These are phyloP conservation scores for Conringia planisiliqua DNA, from an alignment of 345 rosid species.

Conservation along the genomic window DNA sequence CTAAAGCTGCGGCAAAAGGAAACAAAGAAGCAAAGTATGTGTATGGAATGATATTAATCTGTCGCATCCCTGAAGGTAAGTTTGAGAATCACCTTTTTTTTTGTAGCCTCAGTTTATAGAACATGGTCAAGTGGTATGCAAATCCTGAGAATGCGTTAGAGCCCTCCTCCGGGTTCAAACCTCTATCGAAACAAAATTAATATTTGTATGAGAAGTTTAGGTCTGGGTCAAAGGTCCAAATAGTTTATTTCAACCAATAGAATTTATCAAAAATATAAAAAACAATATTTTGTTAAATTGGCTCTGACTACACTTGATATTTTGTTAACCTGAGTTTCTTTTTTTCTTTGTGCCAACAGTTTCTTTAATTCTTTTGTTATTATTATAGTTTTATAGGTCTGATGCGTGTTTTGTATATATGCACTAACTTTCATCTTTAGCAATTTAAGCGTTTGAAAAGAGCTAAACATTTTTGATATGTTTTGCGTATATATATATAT, in stretches of 20 bases:
- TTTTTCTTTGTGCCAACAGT: background rate
- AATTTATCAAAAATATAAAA: too few species aligned
- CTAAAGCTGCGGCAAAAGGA: conserved; percentile 4
- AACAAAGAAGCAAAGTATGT: conserved; percentile 14
- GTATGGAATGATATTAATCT: conserved; percentile 10
- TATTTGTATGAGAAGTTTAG: too few species aligned
- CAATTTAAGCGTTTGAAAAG: background rate
- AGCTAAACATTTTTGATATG: background rate
- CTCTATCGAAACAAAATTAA: too few species aligned
- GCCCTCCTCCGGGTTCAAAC: too few species aligned
- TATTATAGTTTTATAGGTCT: background rate
- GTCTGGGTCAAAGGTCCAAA: too few species aligned
- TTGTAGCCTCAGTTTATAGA: background rate
- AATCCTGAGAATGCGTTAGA: too few species aligned
- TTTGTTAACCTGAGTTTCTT: background rate
- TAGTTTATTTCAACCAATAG: too few species aligned
- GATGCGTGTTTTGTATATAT: background rate
- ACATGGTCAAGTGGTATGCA: too few species aligned
- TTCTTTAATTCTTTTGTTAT: background rate
- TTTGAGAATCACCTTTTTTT: background rate
- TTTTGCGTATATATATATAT: background rate
- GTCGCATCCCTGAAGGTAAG: conserved; percentile 4
- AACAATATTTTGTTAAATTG: too few species aligned
- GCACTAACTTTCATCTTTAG: background rate
- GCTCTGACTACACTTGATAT: background rate